Evolutionary conservation across 352 stramenopile species (phyloP), one percentile per base, ranked within the genome.

Genomic region (Phytophthora citrophthora): DNA sequence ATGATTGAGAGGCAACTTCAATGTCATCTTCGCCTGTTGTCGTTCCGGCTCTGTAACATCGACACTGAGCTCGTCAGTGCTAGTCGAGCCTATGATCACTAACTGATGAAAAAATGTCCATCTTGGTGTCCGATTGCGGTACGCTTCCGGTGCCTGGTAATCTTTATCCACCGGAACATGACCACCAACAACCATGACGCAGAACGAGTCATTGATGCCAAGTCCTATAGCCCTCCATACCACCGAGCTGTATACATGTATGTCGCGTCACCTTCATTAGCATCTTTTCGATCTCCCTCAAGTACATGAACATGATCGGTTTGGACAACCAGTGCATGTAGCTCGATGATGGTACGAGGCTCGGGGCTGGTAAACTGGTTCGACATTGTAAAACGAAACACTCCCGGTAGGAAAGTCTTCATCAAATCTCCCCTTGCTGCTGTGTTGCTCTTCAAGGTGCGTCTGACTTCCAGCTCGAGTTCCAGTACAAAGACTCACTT

Each of bases 131-230:
- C 36, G 54, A 65, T 70, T 65, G 48, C 43, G 62, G 62, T 70
- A 70, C 62, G 62, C 62, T 70, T 61, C 54, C 23, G 40, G 54
- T 55, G 54, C 61, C 62, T 65, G 54, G 54, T 65, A 70, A 70
- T 64, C 61, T 23, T 20, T 39, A 70, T 64, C 61, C 29, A 36
- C 47, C 23, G 34, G 39, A 47, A 24, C 5, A n/a, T 7, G 6
- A 29, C 24, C 36, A 16, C 23, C 40, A 40, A 8, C 38, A 32
- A 23, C 10, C 29, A 32, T 68, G 61, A 64, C 61, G 47, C 31
- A 24, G 40, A 55, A 31, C 45, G 44, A 26, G 40, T 64, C 61
- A 64, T 23, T 20, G 11, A 24, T 20, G 18, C 29, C 8, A 34
- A 34, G 13, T 2, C 4, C 43, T 32, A 67, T 61, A 32, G 32